A percentile compares a stretch with the other conserved stretches of the same genome.
Conservation (phyloP, 345 rosid genomes). For the Citrus mangshanensis region DNA sequence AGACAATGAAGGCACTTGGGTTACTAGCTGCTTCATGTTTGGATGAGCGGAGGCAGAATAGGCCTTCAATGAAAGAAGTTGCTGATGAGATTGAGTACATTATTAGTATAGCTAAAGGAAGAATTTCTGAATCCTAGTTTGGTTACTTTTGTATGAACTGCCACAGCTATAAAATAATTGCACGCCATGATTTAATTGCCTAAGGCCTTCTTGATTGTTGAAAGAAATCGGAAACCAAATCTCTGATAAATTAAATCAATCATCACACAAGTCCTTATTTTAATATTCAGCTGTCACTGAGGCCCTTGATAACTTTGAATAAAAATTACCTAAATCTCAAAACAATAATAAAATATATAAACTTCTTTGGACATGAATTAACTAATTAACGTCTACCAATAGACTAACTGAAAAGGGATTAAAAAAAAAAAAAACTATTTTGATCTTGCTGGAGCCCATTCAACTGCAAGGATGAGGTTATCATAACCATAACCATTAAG, state of each 20-base stretch:
- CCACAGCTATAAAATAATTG: background rate
- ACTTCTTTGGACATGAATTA: background rate
- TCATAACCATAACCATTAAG: conserved; percentile 46
- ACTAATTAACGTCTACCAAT: background rate
- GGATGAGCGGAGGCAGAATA: conserved; percentile 55
- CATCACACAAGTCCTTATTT: too few relatives aligned
- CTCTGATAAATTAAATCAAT: too few relatives aligned
- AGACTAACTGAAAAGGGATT: background rate
- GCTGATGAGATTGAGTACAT: conserved; percentile 53
- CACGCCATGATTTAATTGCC: background rate
- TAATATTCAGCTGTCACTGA: too few relatives aligned
- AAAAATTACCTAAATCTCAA: background rate
- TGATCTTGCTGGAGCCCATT: conserved; percentile 28
- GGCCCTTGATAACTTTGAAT: background rate
- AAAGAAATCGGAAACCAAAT: too few relatives aligned
- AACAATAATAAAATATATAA: too few relatives aligned
- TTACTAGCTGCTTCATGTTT: conserved; percentile 43
- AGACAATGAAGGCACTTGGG: conserved; percentile 51
- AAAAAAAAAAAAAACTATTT: background rate
- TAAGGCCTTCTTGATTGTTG: too few relatives aligned
- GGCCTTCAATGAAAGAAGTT: conserved; percentile 67
- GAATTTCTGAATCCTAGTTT: background rate
- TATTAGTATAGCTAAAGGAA: conserved; percentile 20
- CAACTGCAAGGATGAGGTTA: conserved; percentile 35
- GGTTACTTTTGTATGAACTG: background rate